These are phyloP conservation scores for Colletotrichum nymphaeae DNA, from an alignment of 2,329 filamentous ascomycete species.

Conservation along the genomic window DNA sequence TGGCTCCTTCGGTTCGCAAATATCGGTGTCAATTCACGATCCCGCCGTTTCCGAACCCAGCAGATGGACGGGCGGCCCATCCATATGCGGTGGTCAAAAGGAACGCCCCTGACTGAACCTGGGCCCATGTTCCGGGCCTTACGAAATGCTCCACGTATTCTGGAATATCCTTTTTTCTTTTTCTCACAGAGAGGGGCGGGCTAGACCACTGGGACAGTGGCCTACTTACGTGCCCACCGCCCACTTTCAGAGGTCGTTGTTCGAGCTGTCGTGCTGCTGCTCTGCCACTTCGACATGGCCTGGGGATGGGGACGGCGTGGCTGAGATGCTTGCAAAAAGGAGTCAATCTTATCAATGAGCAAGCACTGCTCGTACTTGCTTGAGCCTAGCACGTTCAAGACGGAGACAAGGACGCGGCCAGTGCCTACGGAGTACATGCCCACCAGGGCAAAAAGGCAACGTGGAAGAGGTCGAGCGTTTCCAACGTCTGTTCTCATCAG, in stretches of 20 bases:
- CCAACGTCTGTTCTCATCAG: background rate
- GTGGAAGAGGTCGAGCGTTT: background rate
- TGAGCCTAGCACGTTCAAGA: background rate
- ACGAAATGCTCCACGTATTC: slow-evolving; percentile 28
- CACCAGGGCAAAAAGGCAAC: slow-evolving; percentile 1
- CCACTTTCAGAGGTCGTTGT: slow-evolving; percentile 4
- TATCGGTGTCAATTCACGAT: slow-evolving; percentile 9
- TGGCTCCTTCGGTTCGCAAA: background rate
- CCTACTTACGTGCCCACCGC: background rate
- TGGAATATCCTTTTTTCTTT: slow-evolving; percentile 17
- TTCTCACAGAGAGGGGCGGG: background rate
- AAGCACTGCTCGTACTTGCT: background rate
- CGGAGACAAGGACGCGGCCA: background rate
- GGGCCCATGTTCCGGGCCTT: slow-evolving; percentile 8
- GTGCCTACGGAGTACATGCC: background rate
- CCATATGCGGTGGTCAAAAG: slow-evolving; percentile 20
- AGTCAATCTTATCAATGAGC: background rate
- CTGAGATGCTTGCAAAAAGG: slow-evolving; percentile 24
- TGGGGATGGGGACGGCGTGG: slow-evolving; percentile 9
- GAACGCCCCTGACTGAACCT: slow-evolving; percentile 26
- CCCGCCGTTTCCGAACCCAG: slow-evolving; percentile 34
- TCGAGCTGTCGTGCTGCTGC: background rate
- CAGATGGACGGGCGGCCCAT: background rate
- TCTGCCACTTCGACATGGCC: slow-evolving; percentile 3
- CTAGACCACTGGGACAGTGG: slow-evolving; percentile 7